Percentiles rank a stretch among this genome's conserved stretches.
Evolutionary conservation across 2,329 filamentous ascomycete species (phyloP).

Genomic region (Colletotrichum musicola): DNA sequence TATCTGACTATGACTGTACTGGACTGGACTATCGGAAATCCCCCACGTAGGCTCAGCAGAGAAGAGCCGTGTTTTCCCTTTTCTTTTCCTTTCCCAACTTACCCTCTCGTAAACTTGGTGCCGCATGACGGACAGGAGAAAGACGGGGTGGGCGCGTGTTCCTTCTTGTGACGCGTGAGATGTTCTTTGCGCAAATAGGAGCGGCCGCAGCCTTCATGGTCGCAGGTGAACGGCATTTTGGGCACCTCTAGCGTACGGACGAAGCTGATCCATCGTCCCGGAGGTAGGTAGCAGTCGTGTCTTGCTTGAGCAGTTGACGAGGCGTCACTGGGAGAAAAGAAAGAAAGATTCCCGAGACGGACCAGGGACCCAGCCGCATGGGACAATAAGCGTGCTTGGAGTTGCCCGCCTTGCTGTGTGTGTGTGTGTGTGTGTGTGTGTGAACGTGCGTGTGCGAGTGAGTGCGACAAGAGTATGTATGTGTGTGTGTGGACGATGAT

Average conservation of each 20-base stretch:
- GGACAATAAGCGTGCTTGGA: not conserved
- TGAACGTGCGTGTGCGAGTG: no score
- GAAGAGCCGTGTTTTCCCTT: not conserved
- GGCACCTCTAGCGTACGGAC: slow-evolving; percentile 3
- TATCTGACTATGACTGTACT: not conserved
- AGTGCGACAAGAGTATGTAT: not conserved
- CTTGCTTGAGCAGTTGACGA: not conserved
- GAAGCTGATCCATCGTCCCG: slow-evolving; percentile 25
- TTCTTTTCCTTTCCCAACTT: not conserved
- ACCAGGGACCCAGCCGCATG: not conserved
- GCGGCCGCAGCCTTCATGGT: slow-evolving; percentile 33
- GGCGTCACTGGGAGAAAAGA: not conserved
- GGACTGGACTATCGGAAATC: not conserved
- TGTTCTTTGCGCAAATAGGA: slow-evolving; percentile 35
- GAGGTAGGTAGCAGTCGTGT: not conserved
- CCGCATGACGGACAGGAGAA: slow-evolving; percentile 29
- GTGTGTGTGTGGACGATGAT: slow-evolving; percentile 12
- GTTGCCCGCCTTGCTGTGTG: no score
- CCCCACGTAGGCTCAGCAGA: not conserved
- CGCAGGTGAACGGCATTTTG: slow-evolving; percentile 31
- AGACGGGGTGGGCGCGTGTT: slow-evolving; percentile 15
- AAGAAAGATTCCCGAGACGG: not conserved
- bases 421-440: no score
- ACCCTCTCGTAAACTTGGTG: slow-evolving; percentile 34
- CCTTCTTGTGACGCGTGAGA: slow-evolving; percentile 35